Evolutionary conservation across 2,329 filamentous ascomycete species (phyloP).

Genomic region (Talaromyces sp.): DNA sequence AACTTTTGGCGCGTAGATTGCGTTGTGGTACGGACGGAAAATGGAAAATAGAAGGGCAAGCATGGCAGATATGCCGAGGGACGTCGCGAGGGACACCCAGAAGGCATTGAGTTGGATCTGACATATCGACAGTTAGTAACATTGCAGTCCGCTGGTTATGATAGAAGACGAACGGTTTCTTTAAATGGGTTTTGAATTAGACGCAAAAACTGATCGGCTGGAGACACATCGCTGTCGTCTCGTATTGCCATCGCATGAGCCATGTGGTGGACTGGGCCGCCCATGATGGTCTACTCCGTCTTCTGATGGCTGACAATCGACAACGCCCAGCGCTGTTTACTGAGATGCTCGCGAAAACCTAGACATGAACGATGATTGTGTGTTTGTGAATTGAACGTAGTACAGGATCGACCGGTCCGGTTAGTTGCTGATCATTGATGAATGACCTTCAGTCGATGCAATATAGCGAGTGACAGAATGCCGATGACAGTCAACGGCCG

Average conservation of each 20-base stretch:
- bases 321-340: constrained; percentile 9
- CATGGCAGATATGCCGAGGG: constrained; percentile 68
- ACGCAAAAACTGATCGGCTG: constrained; percentile 40
- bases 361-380: neutral
- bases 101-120: constrained; percentile 63
- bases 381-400: neutral
- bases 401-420: constrained; percentile 1
- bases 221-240: constrained; percentile 17
- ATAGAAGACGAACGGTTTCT: constrained; percentile 35
- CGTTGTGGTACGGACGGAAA: constrained; percentile 82
- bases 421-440: neutral
- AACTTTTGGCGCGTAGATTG: constrained; percentile 90
- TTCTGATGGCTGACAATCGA: neutral
- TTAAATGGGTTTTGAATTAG: constrained; percentile 47
- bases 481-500: neutral
- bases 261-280: neutral
- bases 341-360: neutral
- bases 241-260: neutral
- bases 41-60: constrained; percentile 82
- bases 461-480: neutral
- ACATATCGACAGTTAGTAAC: constrained; percentile 28
- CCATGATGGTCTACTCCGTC: neutral
- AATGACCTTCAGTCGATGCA: neutral
- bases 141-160: constrained; percentile 42
- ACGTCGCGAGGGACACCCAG: constrained; percentile 75